Evolutionary conservation across 495 filamentous ascomycete species (phyloP).

Genomic region (Tuber indicum): DNA sequence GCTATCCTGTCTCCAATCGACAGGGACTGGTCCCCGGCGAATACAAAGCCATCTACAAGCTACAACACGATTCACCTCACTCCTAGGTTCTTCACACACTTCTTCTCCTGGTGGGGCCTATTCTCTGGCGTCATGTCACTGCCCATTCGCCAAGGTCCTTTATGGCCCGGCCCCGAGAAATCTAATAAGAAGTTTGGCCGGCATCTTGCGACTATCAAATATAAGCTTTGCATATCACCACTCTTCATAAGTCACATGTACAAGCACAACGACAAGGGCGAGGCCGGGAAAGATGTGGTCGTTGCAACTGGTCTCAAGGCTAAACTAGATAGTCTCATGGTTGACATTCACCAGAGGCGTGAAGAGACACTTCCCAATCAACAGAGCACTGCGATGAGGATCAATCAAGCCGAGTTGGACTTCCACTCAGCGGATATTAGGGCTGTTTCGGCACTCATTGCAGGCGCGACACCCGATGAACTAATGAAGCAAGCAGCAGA

Average conservation of each 20-base stretch:
- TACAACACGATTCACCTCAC: conserved; percentile 93
- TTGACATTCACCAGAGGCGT: conserved; percentile 89
- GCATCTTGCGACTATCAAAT: conserved; percentile 94
- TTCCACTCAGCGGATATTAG: conserved; percentile 87
- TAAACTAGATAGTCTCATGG: conserved; percentile 87
- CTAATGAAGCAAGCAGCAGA: conserved; percentile 61
- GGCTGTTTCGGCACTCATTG: conserved; percentile 85
- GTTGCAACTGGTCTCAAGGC: conserved; percentile 92
- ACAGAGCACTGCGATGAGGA: conserved; percentile 68
- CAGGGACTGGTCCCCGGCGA: conserved; percentile 70
- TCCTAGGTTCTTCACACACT: conserved; percentile 94
- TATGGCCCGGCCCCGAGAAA: conserved; percentile 89
- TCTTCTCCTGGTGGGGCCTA: conserved; percentile 95
- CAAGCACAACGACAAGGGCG: conserved; percentile 93
- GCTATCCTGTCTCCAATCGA: conserved; percentile 76
- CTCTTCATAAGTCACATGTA: conserved; percentile 94
- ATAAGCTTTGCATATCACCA: conserved; percentile 84
- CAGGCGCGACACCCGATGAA: conserved; percentile 66
- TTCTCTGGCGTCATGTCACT: conserved; percentile 94
- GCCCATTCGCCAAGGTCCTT: conserved; percentile 79
- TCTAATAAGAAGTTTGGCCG: conserved; percentile 97
- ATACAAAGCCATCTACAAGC: conserved; percentile 65
- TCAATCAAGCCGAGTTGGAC: conserved; percentile 87
- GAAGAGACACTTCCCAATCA: conserved; percentile 54
- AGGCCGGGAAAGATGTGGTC: conserved; percentile 69